These are phyloP conservation scores for Hyaloscypha bicolor DNA, from an alignment of 495 filamentous ascomycete species.

Conservation along the genomic window DNA sequence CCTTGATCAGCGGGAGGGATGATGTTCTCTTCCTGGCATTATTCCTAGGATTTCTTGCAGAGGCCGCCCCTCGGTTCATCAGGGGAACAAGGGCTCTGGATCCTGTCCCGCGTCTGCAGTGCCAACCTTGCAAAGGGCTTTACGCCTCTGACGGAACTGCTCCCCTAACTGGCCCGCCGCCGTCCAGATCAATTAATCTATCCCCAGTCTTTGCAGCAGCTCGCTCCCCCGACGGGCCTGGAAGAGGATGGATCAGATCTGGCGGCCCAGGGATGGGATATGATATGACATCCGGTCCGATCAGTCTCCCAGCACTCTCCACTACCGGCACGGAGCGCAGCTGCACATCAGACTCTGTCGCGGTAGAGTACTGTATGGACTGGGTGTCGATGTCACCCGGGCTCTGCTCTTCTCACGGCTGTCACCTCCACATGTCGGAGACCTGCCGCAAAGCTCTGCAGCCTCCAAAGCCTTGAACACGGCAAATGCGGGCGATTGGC, in stretches of 20 bases:
- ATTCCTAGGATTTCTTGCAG: not conserved
- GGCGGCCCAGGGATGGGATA: not conserved
- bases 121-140: not conserved
- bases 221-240: not conserved
- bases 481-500: slow-evolving; percentile 8
- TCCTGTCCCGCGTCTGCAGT: not conserved
- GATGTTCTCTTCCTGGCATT: not conserved
- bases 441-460: slow-evolving; percentile 13
- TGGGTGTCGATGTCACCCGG: too few species aligned
- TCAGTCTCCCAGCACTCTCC: not conserved
- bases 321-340: not conserved
- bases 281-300: not conserved
- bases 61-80: not conserved
- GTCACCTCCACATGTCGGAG: slow-evolving; percentile 16
- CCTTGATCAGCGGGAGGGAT: not conserved
- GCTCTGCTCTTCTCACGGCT: not conserved
- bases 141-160: not conserved
- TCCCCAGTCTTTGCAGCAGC: not conserved
- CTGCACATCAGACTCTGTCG: not conserved
- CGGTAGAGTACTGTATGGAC: too few species aligned
- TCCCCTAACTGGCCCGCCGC: not conserved
- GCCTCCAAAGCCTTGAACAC: slow-evolving; percentile 10
- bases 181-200: not conserved
- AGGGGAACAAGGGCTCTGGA: not conserved
- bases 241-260: not conserved